Percentiles rank a stretch among this genome's conserved stretches.
phyloP scores from a whole-genome alignment of 202 grass and related monocot species.

The Zoysia matrella region DNA sequence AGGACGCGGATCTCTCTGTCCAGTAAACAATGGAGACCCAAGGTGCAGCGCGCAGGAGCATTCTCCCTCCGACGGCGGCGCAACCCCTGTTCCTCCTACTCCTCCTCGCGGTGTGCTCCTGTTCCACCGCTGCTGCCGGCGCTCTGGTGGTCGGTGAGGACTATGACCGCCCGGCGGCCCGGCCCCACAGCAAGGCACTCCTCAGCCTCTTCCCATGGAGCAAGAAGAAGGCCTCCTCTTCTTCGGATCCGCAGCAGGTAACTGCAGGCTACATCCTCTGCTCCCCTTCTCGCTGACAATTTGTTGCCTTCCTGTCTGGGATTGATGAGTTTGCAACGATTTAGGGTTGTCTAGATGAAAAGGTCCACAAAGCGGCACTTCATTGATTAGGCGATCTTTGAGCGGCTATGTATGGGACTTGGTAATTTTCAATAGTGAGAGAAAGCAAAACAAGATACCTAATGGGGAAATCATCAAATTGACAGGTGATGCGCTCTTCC shows the following conservation, averaged over 20 bases:
- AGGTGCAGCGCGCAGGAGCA: slow-evolving; percentile 6
- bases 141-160: slow-evolving; percentile 68
- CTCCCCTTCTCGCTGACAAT: no score
- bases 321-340: no score
- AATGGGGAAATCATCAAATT: no score
- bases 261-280: not conserved
- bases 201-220: slow-evolving; percentile 63
- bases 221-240: slow-evolving; percentile 46
- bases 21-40: slow-evolving; percentile 18
- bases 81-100: slow-evolving; percentile 21
- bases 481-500: no score
- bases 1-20: no score
- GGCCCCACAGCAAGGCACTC: slow-evolving; percentile 48
- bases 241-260: slow-evolving; percentile 79
- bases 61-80: slow-evolving; percentile 24
- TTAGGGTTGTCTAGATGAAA: no score
- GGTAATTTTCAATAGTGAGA: no score
- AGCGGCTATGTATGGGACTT: no score
- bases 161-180: slow-evolving; percentile 67
- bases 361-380: no score
- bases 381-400: no score
- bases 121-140: not conserved
- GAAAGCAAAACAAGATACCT: no score
- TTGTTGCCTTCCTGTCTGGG: no score
- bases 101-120: slow-evolving; percentile 40